phyloP scores from a whole-genome alignment of 495 filamentous ascomycete genomes.

The Glutinoglossum americanum region DNA sequence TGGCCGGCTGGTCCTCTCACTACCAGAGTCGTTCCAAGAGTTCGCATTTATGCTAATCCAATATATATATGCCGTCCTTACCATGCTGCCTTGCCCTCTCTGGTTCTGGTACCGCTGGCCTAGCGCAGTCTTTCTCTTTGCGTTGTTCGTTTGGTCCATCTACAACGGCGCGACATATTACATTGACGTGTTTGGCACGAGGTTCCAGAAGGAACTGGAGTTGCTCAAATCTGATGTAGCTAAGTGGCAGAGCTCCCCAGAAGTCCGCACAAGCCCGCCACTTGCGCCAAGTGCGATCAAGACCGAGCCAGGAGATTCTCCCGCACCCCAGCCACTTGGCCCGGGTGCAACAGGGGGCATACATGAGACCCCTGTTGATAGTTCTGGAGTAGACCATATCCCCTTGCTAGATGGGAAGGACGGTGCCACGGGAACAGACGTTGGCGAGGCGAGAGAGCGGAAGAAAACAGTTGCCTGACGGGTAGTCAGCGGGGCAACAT shows the following conservation, averaged over 20 bases:
- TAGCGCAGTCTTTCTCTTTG: conserved; percentile 50
- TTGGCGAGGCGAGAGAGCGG: background rate
- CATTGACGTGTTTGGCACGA: conserved; percentile 89
- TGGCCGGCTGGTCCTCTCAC: conserved; percentile 57
- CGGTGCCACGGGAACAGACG: conserved; percentile 24
- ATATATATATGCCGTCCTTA: conserved; percentile 70
- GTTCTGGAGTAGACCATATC: conserved; percentile 28
- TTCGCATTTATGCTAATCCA: conserved; percentile 90
- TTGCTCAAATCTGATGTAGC: conserved; percentile 71
- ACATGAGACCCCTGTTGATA: conserved; percentile 3
- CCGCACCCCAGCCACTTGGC: conserved; percentile 6
- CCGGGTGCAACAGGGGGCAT: conserved; percentile 1
- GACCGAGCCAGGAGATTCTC: conserved; percentile 2
- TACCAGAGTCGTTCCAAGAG: conserved; percentile 61
- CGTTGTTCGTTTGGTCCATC: conserved; percentile 73
- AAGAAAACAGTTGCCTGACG: background rate
- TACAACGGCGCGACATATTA: conserved; percentile 95
- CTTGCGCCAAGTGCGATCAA: background rate
- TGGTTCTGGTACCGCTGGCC: conserved; percentile 87
- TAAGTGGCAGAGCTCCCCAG: conserved; percentile 54
- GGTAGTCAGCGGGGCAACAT: background rate
- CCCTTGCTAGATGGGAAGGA: conserved; percentile 29
- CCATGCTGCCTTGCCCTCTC: conserved; percentile 81
- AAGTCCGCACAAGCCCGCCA: conserved; percentile 22
- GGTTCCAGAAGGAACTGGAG: conserved; percentile 92